Percentiles rank a stretch among this genome's conserved stretches.
These are phyloP conservation scores for Aspergillus sp. DNA, from an alignment of 2,329 filamentous ascomycete species.

Conservation along the genomic window DNA sequence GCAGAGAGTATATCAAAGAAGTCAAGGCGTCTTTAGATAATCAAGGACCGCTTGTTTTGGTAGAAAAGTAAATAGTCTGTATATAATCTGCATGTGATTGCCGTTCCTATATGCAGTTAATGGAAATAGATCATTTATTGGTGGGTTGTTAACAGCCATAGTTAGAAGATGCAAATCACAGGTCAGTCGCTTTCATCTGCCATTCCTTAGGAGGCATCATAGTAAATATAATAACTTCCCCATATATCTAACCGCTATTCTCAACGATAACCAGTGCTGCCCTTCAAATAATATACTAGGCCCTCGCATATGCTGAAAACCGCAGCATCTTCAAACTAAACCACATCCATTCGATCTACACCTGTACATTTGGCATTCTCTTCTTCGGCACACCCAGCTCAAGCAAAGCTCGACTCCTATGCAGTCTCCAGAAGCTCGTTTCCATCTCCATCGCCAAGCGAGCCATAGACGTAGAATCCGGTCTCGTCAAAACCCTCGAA, in stretches of 20 bases:
- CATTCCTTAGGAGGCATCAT: conserved; percentile 40
- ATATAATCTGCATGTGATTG: too few relatives aligned
- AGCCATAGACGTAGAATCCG: conserved; percentile 28
- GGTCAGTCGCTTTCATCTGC: conserved; percentile 38
- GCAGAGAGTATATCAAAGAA: too few relatives aligned
- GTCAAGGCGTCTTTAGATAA: too few relatives aligned
- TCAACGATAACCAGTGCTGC: too few relatives aligned
- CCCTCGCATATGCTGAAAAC: conserved; percentile 29
- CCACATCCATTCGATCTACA: conserved; percentile 33
- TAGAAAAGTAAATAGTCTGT: too few relatives aligned
- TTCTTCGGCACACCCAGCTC: conserved; percentile 36
- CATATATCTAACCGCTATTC: neutral
- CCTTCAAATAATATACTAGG: conserved; percentile 16
- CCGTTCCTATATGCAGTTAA: too few relatives aligned
- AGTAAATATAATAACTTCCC: conserved; percentile 31
- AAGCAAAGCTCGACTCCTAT: conserved; percentile 24
- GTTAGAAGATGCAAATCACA: conserved; percentile 24
- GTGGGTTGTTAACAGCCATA: too few relatives aligned
- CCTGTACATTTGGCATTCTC: conserved; percentile 31
- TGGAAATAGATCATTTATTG: too few relatives aligned
- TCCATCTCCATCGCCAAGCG: conserved; percentile 21
- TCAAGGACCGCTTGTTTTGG: too few relatives aligned
- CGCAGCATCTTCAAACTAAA: conserved; percentile 14
- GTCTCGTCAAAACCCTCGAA: conserved; percentile 52
- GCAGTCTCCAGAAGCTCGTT: conserved; percentile 20